Evolutionary conservation across 208 protist genomes (phyloP), one percentile per base, ranked within the genome.

Genomic region (Cochliopodium minus): DNA sequence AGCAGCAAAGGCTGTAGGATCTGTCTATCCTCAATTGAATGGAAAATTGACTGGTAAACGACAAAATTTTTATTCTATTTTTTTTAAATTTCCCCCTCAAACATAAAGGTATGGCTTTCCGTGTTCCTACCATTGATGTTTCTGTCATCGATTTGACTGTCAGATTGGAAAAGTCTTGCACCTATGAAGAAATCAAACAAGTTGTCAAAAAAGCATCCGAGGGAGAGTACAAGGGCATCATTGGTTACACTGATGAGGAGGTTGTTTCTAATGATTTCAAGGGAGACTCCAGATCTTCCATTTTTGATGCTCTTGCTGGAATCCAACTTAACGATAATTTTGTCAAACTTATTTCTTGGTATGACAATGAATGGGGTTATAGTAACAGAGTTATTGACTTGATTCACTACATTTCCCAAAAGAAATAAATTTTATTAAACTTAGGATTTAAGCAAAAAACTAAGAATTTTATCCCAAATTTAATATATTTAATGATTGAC

Each of bases 301-400:
- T 96, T 71, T 97, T 98, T 72, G 96, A 99, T 73, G 78, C 83
- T 42, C 81, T 91, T 58, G 92, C 93, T n/a, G 87, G 87, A 53
- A 95, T 96, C 50, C 15, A 62, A 17, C 81, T 99, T 33, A 89
- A 89, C 62, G 70, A 89, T 61, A 94, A 83, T 69, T 96, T 99
- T 76, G 87, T 97, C 66, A 99, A 99, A 85, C 61, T 99, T 40
- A 76, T 99, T 45, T 77, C 88, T 5, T 98, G 93, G 93, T 98
- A 99, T 73, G 95, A 99, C 74, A 98, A 98, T 79, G 93, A 98
- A 77, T 94, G 75, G 74, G 94, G 93, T 49, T 98, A 99, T 78
- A 92, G 85, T 51, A 81, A 90, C 83, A 85, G 93, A 61, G 87
- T 98, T 22, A 76, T 97, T 60, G 93, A 98, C 69, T 81, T 99